Evolutionary conservation across 371 early-diverging fungal genomes (phyloP), one percentile per base, ranked within the genome.

Genomic region (Lichtheimia ornata): DNA sequence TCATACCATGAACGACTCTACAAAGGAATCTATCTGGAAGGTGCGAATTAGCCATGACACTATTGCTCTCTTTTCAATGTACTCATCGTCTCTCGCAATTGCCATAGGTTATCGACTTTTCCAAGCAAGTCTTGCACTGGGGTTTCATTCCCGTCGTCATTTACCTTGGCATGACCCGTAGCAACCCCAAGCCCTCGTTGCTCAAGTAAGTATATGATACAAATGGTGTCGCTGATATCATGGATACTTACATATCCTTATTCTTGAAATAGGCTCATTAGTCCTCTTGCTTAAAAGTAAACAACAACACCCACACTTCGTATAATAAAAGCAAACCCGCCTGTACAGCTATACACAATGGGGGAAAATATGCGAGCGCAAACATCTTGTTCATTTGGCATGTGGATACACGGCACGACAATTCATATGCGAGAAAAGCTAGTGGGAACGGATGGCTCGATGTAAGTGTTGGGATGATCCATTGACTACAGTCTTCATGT

Each of bases 131-230:
- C 43, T 62, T 88, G 28, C 88, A 88, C 70, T 86, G 85, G 84
- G 88, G 88, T 11, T 88, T 85, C 62, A 82, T 88, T 72, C 88
- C 88, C 27, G 75, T 87, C 63, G 82, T 88, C 59, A 72, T 88
- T 65, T 86, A 85, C 66, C 81, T 87, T 65, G 88, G 88, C 59
- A 76, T 74, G 73, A 81, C 81, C 41, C 75, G 79, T 59, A 83
- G 82, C 67, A 77, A 78, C 64, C 87, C 87, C 24, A 79, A 74
- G 70, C 87, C 87, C n/a, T 84, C 85, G 41, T 74, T 85, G 51
- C 72, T 81, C 66, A 79, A 72, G 79, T 76, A 79, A 67, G 67
- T 58, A 18, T 27, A 47, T n/a, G 4, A 6, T 40, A 22, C 12
- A 49, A 17, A n/a, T 43, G 17, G 42, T n/a, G n/a, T 13, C 13